Conservation (phyloP, 345 rosid species). For the Aquilaria sinensis region DNA sequence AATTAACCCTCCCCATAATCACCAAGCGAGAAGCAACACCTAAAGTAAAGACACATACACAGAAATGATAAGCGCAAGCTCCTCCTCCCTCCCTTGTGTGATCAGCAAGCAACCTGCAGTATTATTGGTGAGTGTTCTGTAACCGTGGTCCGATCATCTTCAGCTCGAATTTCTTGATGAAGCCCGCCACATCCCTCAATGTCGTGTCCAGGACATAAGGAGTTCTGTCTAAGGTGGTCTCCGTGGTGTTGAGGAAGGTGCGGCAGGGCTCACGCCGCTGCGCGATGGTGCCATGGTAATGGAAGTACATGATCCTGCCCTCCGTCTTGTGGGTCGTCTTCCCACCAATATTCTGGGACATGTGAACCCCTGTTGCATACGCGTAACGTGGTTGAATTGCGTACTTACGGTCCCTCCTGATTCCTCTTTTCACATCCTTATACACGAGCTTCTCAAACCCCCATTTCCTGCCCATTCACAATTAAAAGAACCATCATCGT, state of each 20-base stretch:
- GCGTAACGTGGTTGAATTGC: conserved; percentile 74
- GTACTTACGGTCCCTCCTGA: conserved; percentile 75
- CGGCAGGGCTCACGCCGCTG: conserved; percentile 72
- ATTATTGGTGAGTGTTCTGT: conserved; percentile 60
- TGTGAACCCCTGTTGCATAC: conserved; percentile 78
- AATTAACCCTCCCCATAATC: too few species aligned
- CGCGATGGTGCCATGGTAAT: conserved; percentile 83
- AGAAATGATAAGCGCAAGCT: too few species aligned
- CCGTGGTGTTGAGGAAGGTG: conserved; percentile 36
- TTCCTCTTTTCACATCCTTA: conserved; percentile 64
- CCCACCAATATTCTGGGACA: conserved; percentile 79
- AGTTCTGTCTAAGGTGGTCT: conserved; percentile 37
- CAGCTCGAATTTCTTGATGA: conserved; percentile 68
- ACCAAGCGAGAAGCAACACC: too few species aligned
- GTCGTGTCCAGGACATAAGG: conserved; percentile 72
- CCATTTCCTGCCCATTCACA: conserved; percentile 59
- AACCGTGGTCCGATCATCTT: conserved; percentile 58
- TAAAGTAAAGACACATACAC: too few species aligned
- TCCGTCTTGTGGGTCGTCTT: conserved; percentile 57
- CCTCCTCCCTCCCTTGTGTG: too few species aligned
- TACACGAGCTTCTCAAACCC: conserved; percentile 90
- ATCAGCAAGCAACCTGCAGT: too few species aligned
- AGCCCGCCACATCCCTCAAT: conserved; percentile 38
- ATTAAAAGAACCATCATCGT: neutral
- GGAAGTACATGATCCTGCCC: conserved; percentile 59